A percentile compares a stretch with the other conserved stretches of the same genome.
Evolutionary conservation across 2,329 filamentous ascomycete species (phyloP).

Genomic region (Ophiostoma angusticollis): DNA sequence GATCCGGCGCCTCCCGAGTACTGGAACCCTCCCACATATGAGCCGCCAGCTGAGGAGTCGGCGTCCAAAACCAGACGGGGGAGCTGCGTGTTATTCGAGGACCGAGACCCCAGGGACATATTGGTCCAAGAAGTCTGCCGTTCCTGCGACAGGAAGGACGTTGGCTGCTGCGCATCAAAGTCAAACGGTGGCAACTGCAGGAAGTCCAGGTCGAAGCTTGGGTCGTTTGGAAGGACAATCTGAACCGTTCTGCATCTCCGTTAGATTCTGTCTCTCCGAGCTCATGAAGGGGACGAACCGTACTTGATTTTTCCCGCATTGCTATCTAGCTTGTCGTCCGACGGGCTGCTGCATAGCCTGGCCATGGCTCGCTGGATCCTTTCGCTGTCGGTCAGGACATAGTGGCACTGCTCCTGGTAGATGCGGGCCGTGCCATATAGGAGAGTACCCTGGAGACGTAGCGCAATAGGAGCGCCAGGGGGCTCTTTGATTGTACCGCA

Average conservation of each 20-base stretch:
- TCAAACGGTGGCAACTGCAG: constrained; percentile 44
- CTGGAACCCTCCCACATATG: constrained; percentile 10
- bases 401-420: constrained; percentile 75
- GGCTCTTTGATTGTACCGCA: constrained; percentile 76
- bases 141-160: constrained; percentile 12
- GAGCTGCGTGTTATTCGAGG: constrained; percentile 27
- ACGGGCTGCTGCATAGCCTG: constrained; percentile 57
- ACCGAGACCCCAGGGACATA: constrained; percentile 10
- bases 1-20: constrained; percentile 9
- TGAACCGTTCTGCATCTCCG: constrained; percentile 50
- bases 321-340: constrained; percentile 51
- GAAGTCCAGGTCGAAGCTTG: constrained; percentile 53
- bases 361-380: constrained; percentile 44
- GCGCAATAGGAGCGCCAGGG: constrained; percentile 68
- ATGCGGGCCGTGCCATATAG: constrained; percentile 78
- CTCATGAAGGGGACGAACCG: constrained; percentile 18
- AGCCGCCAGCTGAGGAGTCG: constrained; percentile 17
- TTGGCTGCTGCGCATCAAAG: constrained; percentile 24
- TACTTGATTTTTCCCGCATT: constrained; percentile 62
- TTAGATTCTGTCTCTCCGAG: constrained; percentile 6
- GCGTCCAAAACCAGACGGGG: constrained; percentile 27
- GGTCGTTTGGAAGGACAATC: constrained; percentile 70
- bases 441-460: constrained; percentile 80
- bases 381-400: constrained; percentile 70
- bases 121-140: constrained; percentile 13